phyloP scores from a whole-genome alignment of 1,284 basidiomycete genomes.

The Papiliotrema nemorosa region DNA sequence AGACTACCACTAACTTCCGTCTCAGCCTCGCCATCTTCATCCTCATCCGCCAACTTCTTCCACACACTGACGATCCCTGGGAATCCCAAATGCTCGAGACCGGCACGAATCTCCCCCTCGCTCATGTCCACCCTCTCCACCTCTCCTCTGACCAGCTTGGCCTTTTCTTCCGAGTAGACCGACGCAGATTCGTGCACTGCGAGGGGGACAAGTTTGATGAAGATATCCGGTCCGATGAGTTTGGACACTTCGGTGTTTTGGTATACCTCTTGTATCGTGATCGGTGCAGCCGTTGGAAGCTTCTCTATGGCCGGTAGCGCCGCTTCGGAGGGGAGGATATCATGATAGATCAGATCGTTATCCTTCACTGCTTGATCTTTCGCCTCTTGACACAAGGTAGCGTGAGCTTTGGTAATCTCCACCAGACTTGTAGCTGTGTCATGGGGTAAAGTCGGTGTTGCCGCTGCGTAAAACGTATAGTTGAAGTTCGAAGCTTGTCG shows the following conservation, averaged over 20 bases:
- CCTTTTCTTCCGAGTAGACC: conserved; percentile 98
- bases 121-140: conserved; percentile 80
- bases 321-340: conserved; percentile 77
- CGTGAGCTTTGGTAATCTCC: conserved; percentile 80
- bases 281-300: conserved; percentile 68
- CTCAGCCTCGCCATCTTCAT: conserved; percentile 29
- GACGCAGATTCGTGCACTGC: conserved; percentile 94
- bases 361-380: conserved; percentile 75
- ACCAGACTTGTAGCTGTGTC: conserved; percentile 75
- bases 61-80: conserved; percentile 72
- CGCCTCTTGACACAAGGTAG: conserved; percentile 71
- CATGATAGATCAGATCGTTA: conserved; percentile 98
- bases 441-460: conserved; percentile 78
- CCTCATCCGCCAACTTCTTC: conserved; percentile 69
- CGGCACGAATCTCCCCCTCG: conserved; percentile 74
- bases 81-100: conserved; percentile 78
- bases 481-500: conserved; percentile 68
- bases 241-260: conserved; percentile 87
- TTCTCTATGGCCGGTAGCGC: conserved; percentile 78
- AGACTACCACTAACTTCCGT: conserved; percentile 68
- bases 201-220: conserved; percentile 81
- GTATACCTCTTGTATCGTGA: conserved; percentile 93
- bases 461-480: conserved; percentile 64
- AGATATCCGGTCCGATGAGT: conserved; percentile 89
- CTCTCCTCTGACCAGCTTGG: conserved; percentile 86